These are phyloP conservation scores for Cryptococcus maquisensis DNA, from an alignment of 1,284 basidiomycete genomes.

Conservation along the genomic window DNA sequence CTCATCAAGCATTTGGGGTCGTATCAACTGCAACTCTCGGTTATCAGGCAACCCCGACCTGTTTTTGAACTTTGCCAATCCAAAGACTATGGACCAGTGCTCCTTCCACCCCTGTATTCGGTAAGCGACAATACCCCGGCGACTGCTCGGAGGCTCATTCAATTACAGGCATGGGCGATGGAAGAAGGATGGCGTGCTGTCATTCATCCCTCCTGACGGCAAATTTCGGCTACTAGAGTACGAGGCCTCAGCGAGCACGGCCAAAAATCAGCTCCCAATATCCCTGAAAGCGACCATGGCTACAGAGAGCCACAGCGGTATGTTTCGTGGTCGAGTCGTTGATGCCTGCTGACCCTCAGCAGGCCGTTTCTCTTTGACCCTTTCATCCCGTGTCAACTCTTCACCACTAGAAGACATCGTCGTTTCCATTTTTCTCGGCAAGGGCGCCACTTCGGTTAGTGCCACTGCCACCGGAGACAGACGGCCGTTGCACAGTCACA, in stretches of 20 bases:
- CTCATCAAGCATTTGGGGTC: constrained; percentile 70
- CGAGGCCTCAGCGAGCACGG: constrained; percentile 54
- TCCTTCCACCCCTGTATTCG: constrained; percentile 89
- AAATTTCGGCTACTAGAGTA: constrained; percentile 84
- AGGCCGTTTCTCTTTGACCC: constrained; percentile 68
- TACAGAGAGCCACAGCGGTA: constrained; percentile 63
- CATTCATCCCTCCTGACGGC: constrained; percentile 93
- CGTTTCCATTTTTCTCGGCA: constrained; percentile 69
- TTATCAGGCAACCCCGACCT: constrained; percentile 84
- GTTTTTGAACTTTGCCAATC: constrained; percentile 72
- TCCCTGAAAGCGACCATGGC: constrained; percentile 60
- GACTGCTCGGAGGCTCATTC: not conserved
- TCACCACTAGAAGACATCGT: constrained; percentile 65
- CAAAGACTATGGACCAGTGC: constrained; percentile 67
- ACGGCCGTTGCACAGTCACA: constrained; percentile 52
- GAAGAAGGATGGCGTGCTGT: constrained; percentile 71
- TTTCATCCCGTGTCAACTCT: constrained; percentile 63
- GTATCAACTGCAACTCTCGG: constrained; percentile 72
- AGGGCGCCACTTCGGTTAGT: constrained; percentile 57
- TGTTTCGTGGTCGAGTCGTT: constrained; percentile 8
- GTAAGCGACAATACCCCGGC: constrained; percentile 51
- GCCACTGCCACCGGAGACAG: constrained; percentile 45
- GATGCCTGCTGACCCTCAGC: not conserved
- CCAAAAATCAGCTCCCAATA: constrained; percentile 60
- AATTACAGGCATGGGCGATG: constrained; percentile 66